Conservation (phyloP, 2,329 filamentous ascomycete species). For the Calonectria honghensis region DNA sequence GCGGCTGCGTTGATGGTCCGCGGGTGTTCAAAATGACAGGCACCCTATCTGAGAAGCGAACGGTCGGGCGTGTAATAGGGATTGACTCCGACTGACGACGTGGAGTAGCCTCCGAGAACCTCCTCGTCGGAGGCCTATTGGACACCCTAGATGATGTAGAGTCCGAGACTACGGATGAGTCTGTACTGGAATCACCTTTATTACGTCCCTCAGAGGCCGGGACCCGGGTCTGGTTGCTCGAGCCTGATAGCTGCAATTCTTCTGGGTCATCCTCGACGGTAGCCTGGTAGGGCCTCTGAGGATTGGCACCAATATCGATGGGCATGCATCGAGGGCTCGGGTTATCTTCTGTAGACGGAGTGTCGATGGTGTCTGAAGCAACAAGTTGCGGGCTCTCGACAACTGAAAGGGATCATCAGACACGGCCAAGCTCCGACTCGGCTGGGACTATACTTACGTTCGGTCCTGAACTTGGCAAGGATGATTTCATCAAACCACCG, state of each 20-base stretch:
- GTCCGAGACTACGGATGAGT: conserved; percentile 50
- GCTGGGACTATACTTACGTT: conserved; percentile 44
- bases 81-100: conserved; percentile 33
- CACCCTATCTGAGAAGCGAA: conserved; percentile 57
- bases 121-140: conserved; percentile 28
- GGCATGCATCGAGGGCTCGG: conserved; percentile 47
- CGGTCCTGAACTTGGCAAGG: conserved; percentile 54
- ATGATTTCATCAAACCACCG: conserved; percentile 55
- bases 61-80: conserved; percentile 52
- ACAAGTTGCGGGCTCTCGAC: conserved; percentile 41
- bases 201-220: not conserved
- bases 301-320: conserved; percentile 25
- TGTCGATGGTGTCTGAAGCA: conserved; percentile 37
- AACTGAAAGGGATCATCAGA: conserved; percentile 36
- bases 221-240: conserved; percentile 2
- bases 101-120: conserved; percentile 31
- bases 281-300: conserved; percentile 42
- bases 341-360: conserved; percentile 49
- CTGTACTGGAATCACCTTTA: conserved; percentile 33
- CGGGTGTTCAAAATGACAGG: conserved; percentile 54
- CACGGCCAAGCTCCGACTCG: too few relatives aligned
- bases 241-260: conserved; percentile 24
- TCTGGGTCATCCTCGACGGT: conserved; percentile 48
- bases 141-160: conserved; percentile 44
- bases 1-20: conserved; percentile 32